Base-by-base conservation (phyloP, 2,329 filamentous ascomycete genomes). In the Diaporthe eres region DNA sequence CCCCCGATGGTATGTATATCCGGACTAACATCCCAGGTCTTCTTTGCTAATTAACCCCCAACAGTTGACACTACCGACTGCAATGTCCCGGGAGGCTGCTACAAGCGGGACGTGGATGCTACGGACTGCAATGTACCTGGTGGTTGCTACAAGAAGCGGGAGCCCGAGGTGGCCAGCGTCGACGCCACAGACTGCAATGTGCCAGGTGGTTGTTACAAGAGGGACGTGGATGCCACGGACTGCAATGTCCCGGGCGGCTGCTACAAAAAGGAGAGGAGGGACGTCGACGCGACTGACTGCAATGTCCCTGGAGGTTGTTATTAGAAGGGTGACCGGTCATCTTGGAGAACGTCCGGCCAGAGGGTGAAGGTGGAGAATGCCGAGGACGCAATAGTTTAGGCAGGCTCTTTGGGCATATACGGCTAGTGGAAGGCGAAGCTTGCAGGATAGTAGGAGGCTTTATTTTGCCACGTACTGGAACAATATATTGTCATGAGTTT, bases 51-150 rank as follows among this genome's bases (percentile, higher is more conserved):
- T 10, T 31, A 5, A 63, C n/a, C 6, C 7, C 2, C 15, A 5
- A 19, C 25, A 47, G 60, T 65, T 31, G 60, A 63, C 39, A 8
- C 39, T 44, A 31, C 60, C n/a, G 60, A 63, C 25, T 63, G 60
- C n/a, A 63, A 44, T 28, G n/a, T 63, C 0, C 60, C 37, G 3
- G 39, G 60, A 8, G 55, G 55, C 17, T 58, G 31, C 31, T 37
- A 58, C 31, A 58, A 58, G 31, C 55, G 55, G 55, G 55, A 9
- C 6, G 10, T 60, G n/a, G 57, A 60, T 39, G 57, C 57, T 2
- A 60, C 57, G 6, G 57, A 39, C 31, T 60, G 57, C 34, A 60
- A 60, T 4, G 31, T 39, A 1, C 55, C 55, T 3, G 55, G 55
- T 1, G 55, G 60, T 3, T 63, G 60, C 39, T 63, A 63, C 13